Conservation (phyloP, 1,139 yeast species). For the Pichia terricola region DNA sequence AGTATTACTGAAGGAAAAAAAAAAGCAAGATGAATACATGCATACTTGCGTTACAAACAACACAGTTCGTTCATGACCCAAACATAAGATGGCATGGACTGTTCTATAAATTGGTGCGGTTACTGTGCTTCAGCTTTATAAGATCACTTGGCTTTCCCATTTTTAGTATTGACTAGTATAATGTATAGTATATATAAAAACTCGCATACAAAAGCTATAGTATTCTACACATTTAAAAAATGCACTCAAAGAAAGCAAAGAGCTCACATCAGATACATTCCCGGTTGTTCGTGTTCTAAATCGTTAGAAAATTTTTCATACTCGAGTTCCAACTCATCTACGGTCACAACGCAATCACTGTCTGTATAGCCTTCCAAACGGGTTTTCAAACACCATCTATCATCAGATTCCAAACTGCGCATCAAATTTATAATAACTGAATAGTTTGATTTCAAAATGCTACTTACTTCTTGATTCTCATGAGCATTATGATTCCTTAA, state of each 20-base stretch:
- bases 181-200: too few relatives aligned
- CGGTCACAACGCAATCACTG: constrained; percentile 11
- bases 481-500: background rate
- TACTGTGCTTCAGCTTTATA: too few relatives aligned
- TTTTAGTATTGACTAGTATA: too few relatives aligned
- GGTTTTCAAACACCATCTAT: constrained; percentile 23
- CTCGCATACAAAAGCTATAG: too few relatives aligned
- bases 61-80: too few relatives aligned
- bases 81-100: too few relatives aligned
- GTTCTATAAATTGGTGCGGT: too few relatives aligned
- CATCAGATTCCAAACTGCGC: constrained; percentile 35
- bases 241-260: background rate
- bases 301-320: constrained; percentile 6
- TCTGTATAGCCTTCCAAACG: constrained; percentile 2
- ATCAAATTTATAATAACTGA: constrained; percentile 40
- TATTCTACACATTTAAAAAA: too few relatives aligned
- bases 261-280: background rate
- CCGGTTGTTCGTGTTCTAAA: background rate
- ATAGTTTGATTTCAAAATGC: constrained; percentile 22
- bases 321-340: constrained; percentile 16
- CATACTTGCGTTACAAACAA: too few relatives aligned
- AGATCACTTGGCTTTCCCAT: too few relatives aligned
- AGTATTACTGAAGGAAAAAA: too few relatives aligned
- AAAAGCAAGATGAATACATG: background rate
- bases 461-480: background rate